A percentile compares a stretch with the other conserved stretches of the same genome.
These are phyloP conservation scores for Amylostereum areolatum DNA, from an alignment of 1,284 basidiomycete genomes.

Conservation along the genomic window DNA sequence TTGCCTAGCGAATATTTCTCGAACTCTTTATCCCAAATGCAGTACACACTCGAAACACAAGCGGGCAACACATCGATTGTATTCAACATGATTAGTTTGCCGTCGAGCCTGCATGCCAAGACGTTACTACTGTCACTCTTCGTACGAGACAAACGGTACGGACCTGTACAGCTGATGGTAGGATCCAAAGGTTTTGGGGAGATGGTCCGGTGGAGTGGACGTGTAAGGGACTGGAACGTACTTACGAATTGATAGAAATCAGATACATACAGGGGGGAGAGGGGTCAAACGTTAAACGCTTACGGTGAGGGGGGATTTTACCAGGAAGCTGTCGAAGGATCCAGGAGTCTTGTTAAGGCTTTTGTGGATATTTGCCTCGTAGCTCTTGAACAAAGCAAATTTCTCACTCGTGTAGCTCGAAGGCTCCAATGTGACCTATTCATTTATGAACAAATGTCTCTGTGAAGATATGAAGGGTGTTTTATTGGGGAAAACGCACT, in stretches of 20 bases:
- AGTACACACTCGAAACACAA: constrained; percentile 94
- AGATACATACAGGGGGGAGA: constrained; percentile 1
- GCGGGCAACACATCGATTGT: constrained; percentile 89
- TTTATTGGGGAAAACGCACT: constrained; percentile 28
- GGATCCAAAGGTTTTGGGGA: constrained; percentile 75
- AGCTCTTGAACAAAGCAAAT: constrained; percentile 68
- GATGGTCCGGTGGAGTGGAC: constrained; percentile 36
- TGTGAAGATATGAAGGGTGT: too few species aligned
- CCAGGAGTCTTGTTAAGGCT: constrained; percentile 49
- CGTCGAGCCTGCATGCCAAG: constrained; percentile 48
- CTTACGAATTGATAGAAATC: constrained; percentile 23
- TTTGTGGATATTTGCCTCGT: constrained; percentile 74
- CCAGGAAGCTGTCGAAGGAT: constrained; percentile 72
- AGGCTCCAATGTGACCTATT: constrained; percentile 66
- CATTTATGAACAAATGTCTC: neutral
- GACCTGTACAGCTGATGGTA: constrained; percentile 77
- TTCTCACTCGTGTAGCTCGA: constrained; percentile 78
- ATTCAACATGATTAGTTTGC: constrained; percentile 77
- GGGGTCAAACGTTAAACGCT: constrained; percentile 18
- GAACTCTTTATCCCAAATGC: constrained; percentile 85
- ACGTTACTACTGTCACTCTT: too few species aligned
- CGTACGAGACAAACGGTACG: too few species aligned
- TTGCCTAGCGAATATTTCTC: constrained; percentile 81
- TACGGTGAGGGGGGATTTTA: constrained; percentile 72
- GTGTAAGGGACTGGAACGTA: constrained; percentile 54